Conservation (phyloP, 2,329 filamentous ascomycete genomes). For the Bipolaris oryzae region DNA sequence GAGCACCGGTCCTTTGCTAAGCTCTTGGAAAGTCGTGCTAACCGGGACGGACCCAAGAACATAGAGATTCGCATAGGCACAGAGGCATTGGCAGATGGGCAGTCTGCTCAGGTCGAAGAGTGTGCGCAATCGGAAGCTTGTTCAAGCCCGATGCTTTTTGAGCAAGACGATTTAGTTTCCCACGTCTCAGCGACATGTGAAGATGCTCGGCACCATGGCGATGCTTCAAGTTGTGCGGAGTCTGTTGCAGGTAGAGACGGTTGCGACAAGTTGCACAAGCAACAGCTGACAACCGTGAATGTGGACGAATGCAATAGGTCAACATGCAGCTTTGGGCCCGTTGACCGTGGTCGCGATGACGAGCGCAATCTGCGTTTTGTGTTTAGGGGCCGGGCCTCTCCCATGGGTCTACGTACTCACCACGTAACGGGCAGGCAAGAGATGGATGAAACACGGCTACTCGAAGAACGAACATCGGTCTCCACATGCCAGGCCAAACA, state of each 20-base stretch:
- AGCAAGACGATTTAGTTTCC: slow-evolving; percentile 20
- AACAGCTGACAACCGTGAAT: background rate
- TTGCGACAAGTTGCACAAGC: slow-evolving; percentile 6
- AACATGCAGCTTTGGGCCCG: slow-evolving; percentile 22
- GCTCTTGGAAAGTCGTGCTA: slow-evolving; percentile 18
- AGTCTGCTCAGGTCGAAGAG: slow-evolving; percentile 19
- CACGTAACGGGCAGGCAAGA: slow-evolving; percentile 12
- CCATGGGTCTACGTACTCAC: slow-evolving; percentile 7
- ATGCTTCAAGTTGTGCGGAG: background rate
- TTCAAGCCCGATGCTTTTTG: slow-evolving; percentile 48
- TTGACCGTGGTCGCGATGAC: slow-evolving; percentile 20
- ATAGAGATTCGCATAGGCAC: slow-evolving; percentile 47
- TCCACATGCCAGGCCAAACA: slow-evolving; percentile 11
- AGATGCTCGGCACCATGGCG: background rate
- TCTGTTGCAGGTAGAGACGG: background rate
- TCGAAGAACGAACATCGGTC: slow-evolving; percentile 22
- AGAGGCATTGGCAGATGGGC: slow-evolving; percentile 39
- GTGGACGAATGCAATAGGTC: slow-evolving; percentile 2
- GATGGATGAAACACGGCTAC: slow-evolving; percentile 22
- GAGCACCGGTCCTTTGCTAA: slow-evolving; percentile 5
- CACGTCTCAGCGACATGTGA: slow-evolving; percentile 8
- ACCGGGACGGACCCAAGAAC: slow-evolving; percentile 23
- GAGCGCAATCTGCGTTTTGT: slow-evolving; percentile 27
- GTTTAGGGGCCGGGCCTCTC: slow-evolving; percentile 19
- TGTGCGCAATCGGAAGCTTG: slow-evolving; percentile 23